These are phyloP conservation scores for Catunica adiposa DNA, from an alignment of 2,329 filamentous ascomycete genomes.

Conservation along the genomic window DNA sequence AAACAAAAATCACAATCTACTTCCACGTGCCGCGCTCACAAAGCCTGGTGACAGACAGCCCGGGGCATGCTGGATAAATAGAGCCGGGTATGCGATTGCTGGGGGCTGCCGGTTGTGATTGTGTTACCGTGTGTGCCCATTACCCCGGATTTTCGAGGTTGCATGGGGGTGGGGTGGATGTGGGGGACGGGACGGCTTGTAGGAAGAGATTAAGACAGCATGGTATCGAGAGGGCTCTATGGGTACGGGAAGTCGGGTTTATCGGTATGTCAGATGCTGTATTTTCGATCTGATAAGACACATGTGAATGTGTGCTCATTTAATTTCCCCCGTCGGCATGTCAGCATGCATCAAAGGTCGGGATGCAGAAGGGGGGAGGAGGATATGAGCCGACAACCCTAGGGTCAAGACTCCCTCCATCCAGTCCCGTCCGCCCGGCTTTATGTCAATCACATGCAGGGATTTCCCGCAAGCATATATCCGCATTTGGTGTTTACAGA, in stretches of 20 bases:
- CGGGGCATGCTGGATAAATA: not conserved
- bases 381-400: not conserved
- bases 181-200: not conserved
- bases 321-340: too few species aligned
- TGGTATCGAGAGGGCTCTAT: too few species aligned
- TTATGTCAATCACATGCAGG: not conserved
- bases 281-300: too few species aligned
- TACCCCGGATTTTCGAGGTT: conserved; percentile 1
- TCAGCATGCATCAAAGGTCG: too few species aligned
- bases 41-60: too few species aligned
- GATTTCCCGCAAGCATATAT: not conserved
- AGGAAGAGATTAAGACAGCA: not conserved
- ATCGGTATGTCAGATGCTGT: too few species aligned
- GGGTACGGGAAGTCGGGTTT: too few species aligned
- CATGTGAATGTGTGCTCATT: too few species aligned
- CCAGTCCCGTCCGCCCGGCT: not conserved
- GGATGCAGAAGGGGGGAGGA: not conserved
- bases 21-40: not conserved
- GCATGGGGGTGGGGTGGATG: not conserved
- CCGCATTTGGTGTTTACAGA: too few species aligned
- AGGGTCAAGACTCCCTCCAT: not conserved
- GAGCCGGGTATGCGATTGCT: not conserved
- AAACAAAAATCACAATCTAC: not conserved
- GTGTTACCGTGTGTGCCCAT: not conserved
- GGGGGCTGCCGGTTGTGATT: not conserved